phyloP scores from a whole-genome alignment of 2,329 filamentous ascomycete species.

The Tolypocladium pustulatum region DNA sequence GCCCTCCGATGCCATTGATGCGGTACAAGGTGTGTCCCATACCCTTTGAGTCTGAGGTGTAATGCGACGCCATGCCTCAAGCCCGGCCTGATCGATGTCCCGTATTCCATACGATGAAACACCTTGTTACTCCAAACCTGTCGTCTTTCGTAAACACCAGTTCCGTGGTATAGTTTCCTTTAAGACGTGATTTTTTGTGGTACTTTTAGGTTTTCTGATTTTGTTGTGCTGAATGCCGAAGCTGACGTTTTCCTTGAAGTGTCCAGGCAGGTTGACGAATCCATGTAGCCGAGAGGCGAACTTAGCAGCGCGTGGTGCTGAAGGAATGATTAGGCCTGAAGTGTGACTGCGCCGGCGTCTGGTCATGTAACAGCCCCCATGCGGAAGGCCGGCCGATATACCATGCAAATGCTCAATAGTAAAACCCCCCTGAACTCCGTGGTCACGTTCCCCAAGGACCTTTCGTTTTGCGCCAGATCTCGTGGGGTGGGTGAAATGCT shows the following conservation, averaged over 20 bases:
- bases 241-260: neutral
- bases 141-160: conserved; percentile 3
- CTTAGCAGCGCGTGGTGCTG: neutral
- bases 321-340: neutral
- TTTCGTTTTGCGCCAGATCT: neutral
- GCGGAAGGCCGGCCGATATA: neutral
- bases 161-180: neutral
- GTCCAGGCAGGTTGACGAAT: neutral
- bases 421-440: neutral
- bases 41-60: neutral
- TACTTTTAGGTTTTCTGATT: neutral
- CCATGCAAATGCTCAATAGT: neutral
- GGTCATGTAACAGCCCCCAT: neutral
- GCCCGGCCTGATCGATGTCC: conserved; percentile 2
- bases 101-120: conserved; percentile 3
- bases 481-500: neutral
- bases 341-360: neutral
- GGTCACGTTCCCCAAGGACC: neutral
- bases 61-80: conserved; percentile 3
- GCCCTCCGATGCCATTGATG: conserved; percentile 2
- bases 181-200: neutral
- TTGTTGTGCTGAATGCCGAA: neutral
- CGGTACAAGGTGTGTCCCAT: conserved; percentile 3
- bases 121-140: conserved; percentile 1
- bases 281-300: neutral